Conservation (phyloP, 108 stramenopile species). For the Fragilariopsis cylindrus region DNA sequence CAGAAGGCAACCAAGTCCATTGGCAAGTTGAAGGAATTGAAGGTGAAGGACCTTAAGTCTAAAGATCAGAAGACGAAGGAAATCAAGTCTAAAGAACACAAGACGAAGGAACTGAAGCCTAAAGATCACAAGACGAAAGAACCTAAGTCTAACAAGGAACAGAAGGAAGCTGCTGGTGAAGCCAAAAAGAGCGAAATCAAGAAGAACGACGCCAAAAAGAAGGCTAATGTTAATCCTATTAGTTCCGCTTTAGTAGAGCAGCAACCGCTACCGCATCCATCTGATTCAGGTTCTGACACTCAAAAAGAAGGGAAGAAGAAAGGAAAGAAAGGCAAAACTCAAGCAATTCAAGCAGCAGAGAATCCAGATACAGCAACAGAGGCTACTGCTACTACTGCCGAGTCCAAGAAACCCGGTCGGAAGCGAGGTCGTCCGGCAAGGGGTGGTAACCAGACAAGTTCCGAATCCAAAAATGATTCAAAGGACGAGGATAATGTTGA, state of each 20-base stretch:
- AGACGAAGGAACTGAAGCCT: not conserved
- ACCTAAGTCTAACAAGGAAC: too few relatives aligned
- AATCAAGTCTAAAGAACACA: not conserved
- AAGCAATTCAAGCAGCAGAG: conserved; percentile 24
- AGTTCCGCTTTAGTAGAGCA: conserved; percentile 18
- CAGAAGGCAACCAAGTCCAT: not conserved
- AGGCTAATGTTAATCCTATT: not conserved
- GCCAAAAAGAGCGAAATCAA: not conserved
- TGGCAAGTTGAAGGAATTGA: not conserved
- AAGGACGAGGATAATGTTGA: conserved; percentile 69
- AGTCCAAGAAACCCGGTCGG: conserved; percentile 31
- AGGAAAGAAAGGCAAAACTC: conserved; percentile 15
- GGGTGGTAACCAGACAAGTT: conserved; percentile 8
- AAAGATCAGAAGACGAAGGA: not conserved
- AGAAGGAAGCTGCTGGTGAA: not conserved
- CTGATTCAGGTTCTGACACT: conserved; percentile 17
- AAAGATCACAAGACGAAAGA: not conserved
- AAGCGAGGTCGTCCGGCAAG: conserved; percentile 40
- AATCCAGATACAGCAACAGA: conserved; percentile 24
- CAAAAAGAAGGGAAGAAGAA: conserved; percentile 22
- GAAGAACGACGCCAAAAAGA: conserved; percentile 5
- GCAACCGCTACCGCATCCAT: conserved; percentile 5
- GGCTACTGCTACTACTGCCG: conserved; percentile 7
- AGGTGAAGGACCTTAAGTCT: not conserved
- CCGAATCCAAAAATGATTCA: conserved; percentile 16